These are phyloP conservation scores for Bauhinia variegata DNA, from an alignment of 306 rosid species.

Conservation along the genomic window DNA sequence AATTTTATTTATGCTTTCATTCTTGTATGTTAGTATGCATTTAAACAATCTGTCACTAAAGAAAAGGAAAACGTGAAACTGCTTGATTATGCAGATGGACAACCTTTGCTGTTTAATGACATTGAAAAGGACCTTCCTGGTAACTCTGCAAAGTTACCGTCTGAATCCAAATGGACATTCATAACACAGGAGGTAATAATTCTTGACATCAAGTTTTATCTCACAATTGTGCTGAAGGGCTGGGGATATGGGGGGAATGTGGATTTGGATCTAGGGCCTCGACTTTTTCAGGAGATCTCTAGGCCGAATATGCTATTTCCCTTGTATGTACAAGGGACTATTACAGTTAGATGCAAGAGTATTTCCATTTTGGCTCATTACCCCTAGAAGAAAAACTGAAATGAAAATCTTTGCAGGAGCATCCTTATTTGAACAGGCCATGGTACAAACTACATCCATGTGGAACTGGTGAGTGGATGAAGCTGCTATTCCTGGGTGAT, in stretches of 20 bases:
- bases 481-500: constrained; percentile 57
- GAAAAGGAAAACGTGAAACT: not conserved
- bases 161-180: constrained; percentile 88
- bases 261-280: too few species aligned
- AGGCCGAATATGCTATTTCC: too few species aligned
- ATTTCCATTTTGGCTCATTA: constrained; percentile 1
- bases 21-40: not conserved
- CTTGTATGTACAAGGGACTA: not conserved
- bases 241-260: too few species aligned
- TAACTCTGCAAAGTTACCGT: constrained; percentile 51
- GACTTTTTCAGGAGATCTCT: too few species aligned
- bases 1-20: not conserved
- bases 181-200: constrained; percentile 76
- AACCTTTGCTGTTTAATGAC: constrained; percentile 56
- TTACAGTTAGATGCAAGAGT: not conserved
- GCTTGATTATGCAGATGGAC: constrained; percentile 63
- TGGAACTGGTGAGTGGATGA: constrained; percentile 91
- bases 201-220: too few species aligned
- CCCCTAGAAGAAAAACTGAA: not conserved
- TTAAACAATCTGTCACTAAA: too few species aligned
- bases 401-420: constrained; percentile 60
- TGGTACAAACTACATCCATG: constrained; percentile 96
- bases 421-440: constrained; percentile 81
- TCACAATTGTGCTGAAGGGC: too few species aligned
- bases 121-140: constrained; percentile 68